phyloP scores from a whole-genome alignment of 495 filamentous ascomycete genomes.

The Aspergillus kassunensis region DNA sequence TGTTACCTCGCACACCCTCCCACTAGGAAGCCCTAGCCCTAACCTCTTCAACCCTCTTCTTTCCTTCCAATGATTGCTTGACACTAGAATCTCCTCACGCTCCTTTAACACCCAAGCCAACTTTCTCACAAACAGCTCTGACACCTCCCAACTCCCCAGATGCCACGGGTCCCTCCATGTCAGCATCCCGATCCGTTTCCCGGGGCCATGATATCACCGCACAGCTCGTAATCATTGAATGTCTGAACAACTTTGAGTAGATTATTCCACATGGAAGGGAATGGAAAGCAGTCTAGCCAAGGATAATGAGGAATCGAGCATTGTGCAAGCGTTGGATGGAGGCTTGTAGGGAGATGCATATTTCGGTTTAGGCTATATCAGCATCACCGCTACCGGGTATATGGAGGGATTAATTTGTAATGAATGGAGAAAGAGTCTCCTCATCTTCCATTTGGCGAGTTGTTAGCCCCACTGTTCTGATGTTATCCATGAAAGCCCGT shows the following conservation, averaged over 20 bases:
- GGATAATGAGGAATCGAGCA: conserved; percentile 7
- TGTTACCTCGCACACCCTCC: too few relatives aligned
- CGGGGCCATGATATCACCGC: conserved; percentile 12
- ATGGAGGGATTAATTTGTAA: too few relatives aligned
- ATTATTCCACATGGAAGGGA: conserved; percentile 16
- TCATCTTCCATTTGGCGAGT: background rate
- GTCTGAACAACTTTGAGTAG: conserved; percentile 9
- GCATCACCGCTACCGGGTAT: too few relatives aligned
- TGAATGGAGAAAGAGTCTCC: conserved; percentile 10
- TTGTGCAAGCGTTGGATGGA: conserved; percentile 6
- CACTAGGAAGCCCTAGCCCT: background rate
- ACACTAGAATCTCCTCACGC: conserved; percentile 3
- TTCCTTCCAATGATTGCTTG: conserved; percentile 9
- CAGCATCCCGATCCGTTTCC: conserved; percentile 8
- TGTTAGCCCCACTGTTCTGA: background rate
- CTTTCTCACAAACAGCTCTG: conserved; percentile 6
- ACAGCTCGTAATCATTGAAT: conserved; percentile 13
- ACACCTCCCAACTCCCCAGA: conserved; percentile 12
- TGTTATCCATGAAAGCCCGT: conserved; percentile 12
- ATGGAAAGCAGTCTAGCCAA: conserved; percentile 17
- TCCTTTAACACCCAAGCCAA: conserved; percentile 9
- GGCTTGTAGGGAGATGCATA: background rate
- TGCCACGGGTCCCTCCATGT: conserved; percentile 12
- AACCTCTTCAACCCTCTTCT: conserved; percentile 10
- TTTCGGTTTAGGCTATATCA: background rate